Percentiles rank a stretch among this genome's conserved stretches.
Conservation (phyloP, 2,329 filamentous ascomycete genomes). For the Penicillium oxalicum region DNA sequence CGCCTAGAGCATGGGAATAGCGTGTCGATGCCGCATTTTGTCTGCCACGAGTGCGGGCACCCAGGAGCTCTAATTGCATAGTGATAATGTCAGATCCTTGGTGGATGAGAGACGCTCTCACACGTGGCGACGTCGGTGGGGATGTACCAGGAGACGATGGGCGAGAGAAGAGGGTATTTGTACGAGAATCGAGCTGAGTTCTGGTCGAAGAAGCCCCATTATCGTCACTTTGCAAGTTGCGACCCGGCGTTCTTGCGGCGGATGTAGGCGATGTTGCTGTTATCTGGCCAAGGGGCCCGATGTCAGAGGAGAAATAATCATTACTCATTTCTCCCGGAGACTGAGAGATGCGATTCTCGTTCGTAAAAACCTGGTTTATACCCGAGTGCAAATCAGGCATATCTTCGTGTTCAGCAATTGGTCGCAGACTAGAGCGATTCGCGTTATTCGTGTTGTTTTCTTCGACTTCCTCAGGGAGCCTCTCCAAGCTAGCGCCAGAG, state of each 20-base stretch:
- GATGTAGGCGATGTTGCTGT: constrained; percentile 14
- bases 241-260: constrained; percentile 10
- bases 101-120: constrained; percentile 39
- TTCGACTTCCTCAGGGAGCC: constrained; percentile 14
- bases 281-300: constrained; percentile 21
- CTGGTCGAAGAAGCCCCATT: constrained; percentile 3
- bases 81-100: constrained; percentile 41
- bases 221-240: constrained; percentile 5
- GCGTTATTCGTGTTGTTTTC: constrained; percentile 10
- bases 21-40: constrained; percentile 11
- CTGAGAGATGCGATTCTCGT: constrained; percentile 34
- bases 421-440: constrained; percentile 8
- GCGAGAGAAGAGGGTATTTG: constrained; percentile 38
- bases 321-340: constrained; percentile 36
- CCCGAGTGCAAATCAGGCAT: constrained; percentile 4
- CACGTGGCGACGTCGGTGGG: constrained; percentile 37
- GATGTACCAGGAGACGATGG: constrained; percentile 38
- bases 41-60: constrained; percentile 25
- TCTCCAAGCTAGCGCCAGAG: constrained; percentile 8
- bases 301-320: constrained; percentile 25
- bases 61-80: constrained; percentile 40
- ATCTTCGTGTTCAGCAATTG: constrained; percentile 9
- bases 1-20: constrained; percentile 11
- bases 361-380: constrained; percentile 20
- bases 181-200: constrained; percentile 28